Evolutionary conservation across 192 early-diverging fungal genomes (phyloP).

Genomic region (Podila clonocystis): DNA sequence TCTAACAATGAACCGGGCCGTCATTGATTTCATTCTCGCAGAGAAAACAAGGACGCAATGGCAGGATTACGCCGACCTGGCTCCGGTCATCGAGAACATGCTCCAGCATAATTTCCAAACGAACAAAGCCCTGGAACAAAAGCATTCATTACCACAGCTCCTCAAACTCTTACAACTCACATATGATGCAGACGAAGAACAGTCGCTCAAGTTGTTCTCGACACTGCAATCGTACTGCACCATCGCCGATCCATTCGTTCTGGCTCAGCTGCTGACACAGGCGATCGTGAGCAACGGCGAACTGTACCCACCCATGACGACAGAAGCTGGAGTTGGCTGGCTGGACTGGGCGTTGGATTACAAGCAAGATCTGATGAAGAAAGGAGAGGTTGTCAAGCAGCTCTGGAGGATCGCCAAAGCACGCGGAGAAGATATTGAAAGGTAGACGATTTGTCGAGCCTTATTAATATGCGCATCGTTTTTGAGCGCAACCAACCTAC

Average conservation of each 20-base stretch:
- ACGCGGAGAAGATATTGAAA: slow-evolving; percentile 23
- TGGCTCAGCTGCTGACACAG: slow-evolving; percentile 16
- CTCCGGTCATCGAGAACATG: slow-evolving; percentile 15
- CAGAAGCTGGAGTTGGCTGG: slow-evolving; percentile 19
- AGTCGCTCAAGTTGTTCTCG: slow-evolving; percentile 12
- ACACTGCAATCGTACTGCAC: slow-evolving; percentile 26
- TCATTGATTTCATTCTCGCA: slow-evolving; percentile 16
- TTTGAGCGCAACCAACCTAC: not conserved
- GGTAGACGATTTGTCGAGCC: slow-evolving; percentile 2
- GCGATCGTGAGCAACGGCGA: slow-evolving; percentile 21
- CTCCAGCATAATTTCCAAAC: not conserved
- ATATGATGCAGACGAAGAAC: slow-evolving; percentile 27
- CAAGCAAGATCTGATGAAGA: slow-evolving; percentile 28
- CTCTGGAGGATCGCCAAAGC: slow-evolving; percentile 30
- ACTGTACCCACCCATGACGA: slow-evolving; percentile 10
- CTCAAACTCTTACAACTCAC: slow-evolving; percentile 14
- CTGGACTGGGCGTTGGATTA: slow-evolving; percentile 28
- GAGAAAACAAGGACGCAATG: slow-evolving; percentile 27
- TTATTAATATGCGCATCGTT: not conserved
- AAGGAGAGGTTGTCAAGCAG: slow-evolving; percentile 23
- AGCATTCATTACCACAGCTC: slow-evolving; percentile 4
- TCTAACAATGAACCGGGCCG: slow-evolving; percentile 10
- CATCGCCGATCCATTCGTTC: slow-evolving; percentile 11
- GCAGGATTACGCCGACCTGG: slow-evolving; percentile 31
- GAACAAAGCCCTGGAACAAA: not conserved